These are phyloP conservation scores for Apiotrichum mycotoxinovorans DNA, from an alignment of 1,284 basidiomycete species.

Conservation along the genomic window DNA sequence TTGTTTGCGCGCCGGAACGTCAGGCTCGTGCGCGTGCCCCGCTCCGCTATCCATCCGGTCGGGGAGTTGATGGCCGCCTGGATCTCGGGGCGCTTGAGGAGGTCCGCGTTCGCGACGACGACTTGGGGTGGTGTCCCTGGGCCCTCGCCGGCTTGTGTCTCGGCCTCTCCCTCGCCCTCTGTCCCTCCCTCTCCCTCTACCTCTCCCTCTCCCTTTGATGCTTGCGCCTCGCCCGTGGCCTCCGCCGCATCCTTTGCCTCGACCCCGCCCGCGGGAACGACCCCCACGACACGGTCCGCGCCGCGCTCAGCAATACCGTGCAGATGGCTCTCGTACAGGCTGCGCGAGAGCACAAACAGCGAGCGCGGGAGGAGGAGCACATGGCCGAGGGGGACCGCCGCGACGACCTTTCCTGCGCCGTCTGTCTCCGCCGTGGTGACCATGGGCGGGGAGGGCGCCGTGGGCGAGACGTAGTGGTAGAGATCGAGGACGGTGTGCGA, in stretches of 20 bases:
- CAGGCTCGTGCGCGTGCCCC: constrained; percentile 69
- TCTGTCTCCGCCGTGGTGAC: constrained; percentile 19
- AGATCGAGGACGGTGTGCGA: constrained; percentile 81
- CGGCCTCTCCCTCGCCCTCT: too few relatives aligned
- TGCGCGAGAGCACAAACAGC: constrained; percentile 67
- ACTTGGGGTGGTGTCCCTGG: constrained; percentile 12
- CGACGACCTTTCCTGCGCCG: constrained; percentile 57
- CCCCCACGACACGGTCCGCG: constrained; percentile 51
- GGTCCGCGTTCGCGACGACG: constrained; percentile 58
- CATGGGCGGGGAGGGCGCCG: constrained; percentile 45
- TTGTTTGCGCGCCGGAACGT: constrained; percentile 80
- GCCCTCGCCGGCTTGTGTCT: constrained; percentile 10
- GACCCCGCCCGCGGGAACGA: constrained; percentile 7
- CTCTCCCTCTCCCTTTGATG: neutral
- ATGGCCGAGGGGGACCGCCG: constrained; percentile 63
- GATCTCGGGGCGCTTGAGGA: constrained; percentile 52
- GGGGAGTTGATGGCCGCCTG: constrained; percentile 53
- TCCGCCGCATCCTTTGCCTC: constrained; percentile 9
- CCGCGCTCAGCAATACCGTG: constrained; percentile 66
- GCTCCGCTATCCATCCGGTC: constrained; percentile 52
- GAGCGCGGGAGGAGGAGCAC: constrained; percentile 78
- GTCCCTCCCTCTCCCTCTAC: neutral
- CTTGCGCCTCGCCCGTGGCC: neutral
- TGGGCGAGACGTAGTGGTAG: constrained; percentile 60
- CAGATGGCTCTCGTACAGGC: constrained; percentile 65